Percentiles rank a stretch among this genome's conserved stretches.
phyloP scores from a whole-genome alignment of 441 rosid species.

The Breynia disticha region DNA sequence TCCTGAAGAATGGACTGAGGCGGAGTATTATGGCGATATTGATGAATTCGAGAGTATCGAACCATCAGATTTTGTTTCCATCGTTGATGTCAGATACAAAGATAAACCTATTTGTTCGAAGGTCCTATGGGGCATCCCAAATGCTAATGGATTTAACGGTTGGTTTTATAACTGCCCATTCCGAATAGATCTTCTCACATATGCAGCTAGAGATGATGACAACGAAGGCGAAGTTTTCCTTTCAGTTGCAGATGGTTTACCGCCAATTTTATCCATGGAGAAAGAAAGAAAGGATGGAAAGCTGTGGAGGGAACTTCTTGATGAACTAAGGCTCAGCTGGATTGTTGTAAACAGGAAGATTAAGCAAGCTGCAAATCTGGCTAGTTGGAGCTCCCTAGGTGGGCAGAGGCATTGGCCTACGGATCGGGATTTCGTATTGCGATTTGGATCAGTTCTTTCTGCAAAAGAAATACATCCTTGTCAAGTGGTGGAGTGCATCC shows the following conservation, averaged over 20 bases:
- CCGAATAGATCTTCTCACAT: slow-evolving; percentile 48
- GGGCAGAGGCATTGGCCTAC: slow-evolving; percentile 85
- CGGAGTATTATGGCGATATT: slow-evolving; percentile 58
- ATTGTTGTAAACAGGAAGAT: slow-evolving; percentile 54
- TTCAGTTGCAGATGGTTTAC: slow-evolving; percentile 56
- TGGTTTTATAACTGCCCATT: slow-evolving; percentile 76
- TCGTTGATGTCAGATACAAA: slow-evolving; percentile 53
- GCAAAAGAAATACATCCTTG: slow-evolving; percentile 57
- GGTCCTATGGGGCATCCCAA: slow-evolving; percentile 64
- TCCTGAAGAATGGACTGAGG: slow-evolving; percentile 64
- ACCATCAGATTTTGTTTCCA: slow-evolving; percentile 55
- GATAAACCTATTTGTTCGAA: slow-evolving; percentile 55
- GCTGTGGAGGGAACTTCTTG: slow-evolving; percentile 59
- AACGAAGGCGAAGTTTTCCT: slow-evolving; percentile 43
- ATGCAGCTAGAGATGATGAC: slow-evolving; percentile 38
- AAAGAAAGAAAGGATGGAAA: slow-evolving; percentile 66
- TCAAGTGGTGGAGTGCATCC: slow-evolving; percentile 61
- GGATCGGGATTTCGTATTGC: slow-evolving; percentile 56
- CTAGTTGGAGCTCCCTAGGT: slow-evolving; percentile 71
- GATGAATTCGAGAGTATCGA: slow-evolving; percentile 38
- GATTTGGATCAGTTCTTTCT: slow-evolving; percentile 65
- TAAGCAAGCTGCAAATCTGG: slow-evolving; percentile 59
- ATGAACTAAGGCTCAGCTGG: slow-evolving; percentile 65
- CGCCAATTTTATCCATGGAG: slow-evolving; percentile 52
- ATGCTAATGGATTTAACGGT: slow-evolving; percentile 47